A percentile compares a stretch with the other conserved stretches of the same genome.
Conservation (phyloP, 2,329 filamentous ascomycete species). For the Acephala macrosclerotiorum region DNA sequence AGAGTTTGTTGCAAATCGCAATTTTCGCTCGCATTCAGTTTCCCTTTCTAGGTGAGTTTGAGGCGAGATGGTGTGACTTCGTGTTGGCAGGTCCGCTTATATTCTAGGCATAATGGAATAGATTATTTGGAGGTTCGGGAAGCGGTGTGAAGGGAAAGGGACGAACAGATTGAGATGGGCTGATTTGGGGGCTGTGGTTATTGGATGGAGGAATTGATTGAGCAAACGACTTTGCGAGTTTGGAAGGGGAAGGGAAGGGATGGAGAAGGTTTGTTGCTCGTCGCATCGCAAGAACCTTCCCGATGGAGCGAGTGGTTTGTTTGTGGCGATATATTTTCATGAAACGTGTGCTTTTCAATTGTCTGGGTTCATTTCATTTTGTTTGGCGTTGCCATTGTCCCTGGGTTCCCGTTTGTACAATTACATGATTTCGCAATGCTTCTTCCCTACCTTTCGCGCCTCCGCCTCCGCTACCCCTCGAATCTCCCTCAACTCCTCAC, state of each 20-base stretch:
- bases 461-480: not conserved
- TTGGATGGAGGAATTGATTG: not conserved
- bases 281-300: conserved; percentile 17
- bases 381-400: not conserved
- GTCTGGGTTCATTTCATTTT: not conserved
- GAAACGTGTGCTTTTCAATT: not conserved
- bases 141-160: too few species aligned
- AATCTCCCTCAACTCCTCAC: not conserved
- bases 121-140: not conserved
- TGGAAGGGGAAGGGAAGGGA: not conserved
- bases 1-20: not conserved
- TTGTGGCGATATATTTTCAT: conserved; percentile 4
- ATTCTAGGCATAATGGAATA: not conserved
- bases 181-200: conserved; percentile 4
- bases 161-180: conserved; percentile 7
- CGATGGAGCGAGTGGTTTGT: conserved; percentile 15
- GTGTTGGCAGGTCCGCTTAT: not conserved
- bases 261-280: conserved; percentile 1
- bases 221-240: not conserved
- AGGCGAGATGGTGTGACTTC: not conserved
- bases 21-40: conserved; percentile 5
- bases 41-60: not conserved
- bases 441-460: not conserved
- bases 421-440: not conserved
- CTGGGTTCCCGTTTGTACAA: not conserved